These are phyloP conservation scores for Trichoderma sp. DNA, from an alignment of 2,329 filamentous ascomycete species.

Conservation along the genomic window DNA sequence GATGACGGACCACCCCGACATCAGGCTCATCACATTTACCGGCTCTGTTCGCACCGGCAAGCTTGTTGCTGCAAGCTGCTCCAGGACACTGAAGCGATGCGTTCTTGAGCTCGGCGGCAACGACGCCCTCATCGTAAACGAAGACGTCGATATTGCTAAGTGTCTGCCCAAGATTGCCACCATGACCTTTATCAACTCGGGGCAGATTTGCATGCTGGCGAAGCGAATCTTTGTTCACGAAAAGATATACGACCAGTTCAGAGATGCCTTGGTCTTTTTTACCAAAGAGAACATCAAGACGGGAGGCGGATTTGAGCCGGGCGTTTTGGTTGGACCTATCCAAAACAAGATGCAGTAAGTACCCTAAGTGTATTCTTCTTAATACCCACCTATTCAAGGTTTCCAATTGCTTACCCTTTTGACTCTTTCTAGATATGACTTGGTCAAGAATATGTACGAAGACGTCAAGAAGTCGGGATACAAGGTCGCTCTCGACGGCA, in stretches of 20 bases:
- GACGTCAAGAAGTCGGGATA: slow-evolving; percentile 42
- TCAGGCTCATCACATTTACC: slow-evolving; percentile 69
- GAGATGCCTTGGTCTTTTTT: slow-evolving; percentile 48
- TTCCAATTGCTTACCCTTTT: neutral
- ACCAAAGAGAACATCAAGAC: slow-evolving; percentile 46
- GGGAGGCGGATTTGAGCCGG: slow-evolving; percentile 45
- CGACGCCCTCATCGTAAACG: slow-evolving; percentile 50
- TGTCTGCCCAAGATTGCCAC: slow-evolving; percentile 38
- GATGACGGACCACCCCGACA: slow-evolving; percentile 58
- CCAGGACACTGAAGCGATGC: slow-evolving; percentile 64
- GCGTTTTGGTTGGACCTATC: slow-evolving; percentile 52
- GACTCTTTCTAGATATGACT: neutral
- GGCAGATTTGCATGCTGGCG: slow-evolving; percentile 62
- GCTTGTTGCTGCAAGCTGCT: slow-evolving; percentile 71
- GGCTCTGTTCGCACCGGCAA: slow-evolving; percentile 71
- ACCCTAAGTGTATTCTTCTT: neutral
- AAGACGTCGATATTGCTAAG: slow-evolving; percentile 52
- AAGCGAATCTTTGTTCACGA: slow-evolving; percentile 61
- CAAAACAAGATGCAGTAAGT: slow-evolving; percentile 62
- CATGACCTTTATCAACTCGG: slow-evolving; percentile 54
- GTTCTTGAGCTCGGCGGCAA: slow-evolving; percentile 71
- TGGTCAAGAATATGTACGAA: slow-evolving; percentile 28
- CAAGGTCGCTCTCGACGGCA: slow-evolving; percentile 31
- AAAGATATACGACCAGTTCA: slow-evolving; percentile 55
- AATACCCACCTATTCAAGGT: neutral